Evolutionary conservation across 2,329 filamentous ascomycete species (phyloP).

Genomic region (Tolypocladium cylindrosporum): DNA sequence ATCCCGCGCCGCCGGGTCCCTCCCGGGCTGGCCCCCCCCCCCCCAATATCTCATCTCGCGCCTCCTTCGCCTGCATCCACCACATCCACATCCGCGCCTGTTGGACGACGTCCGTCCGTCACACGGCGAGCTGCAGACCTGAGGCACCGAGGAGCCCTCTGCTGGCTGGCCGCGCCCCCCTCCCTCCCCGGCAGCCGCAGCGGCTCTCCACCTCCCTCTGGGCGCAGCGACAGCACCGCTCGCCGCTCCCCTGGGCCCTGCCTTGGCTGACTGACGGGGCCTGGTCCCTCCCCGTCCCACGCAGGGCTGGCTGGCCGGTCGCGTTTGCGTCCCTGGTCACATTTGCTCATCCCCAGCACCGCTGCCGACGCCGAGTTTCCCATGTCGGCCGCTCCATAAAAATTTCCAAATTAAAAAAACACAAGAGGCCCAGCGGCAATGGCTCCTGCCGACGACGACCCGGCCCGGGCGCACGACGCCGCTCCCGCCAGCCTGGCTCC

Average conservation of each 20-base stretch:
- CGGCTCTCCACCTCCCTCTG: not conserved
- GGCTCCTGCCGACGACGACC: conserved; percentile 15
- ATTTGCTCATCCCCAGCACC: not conserved
- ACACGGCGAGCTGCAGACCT: not conserved
- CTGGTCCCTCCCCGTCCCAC: not conserved
- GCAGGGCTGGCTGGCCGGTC: not conserved
- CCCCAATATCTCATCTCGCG: not conserved
- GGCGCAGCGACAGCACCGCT: not conserved
- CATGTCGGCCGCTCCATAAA: conserved; percentile 26
- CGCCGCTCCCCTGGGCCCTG: not conserved
- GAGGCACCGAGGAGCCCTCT: not conserved
- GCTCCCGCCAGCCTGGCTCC: conserved; percentile 15
- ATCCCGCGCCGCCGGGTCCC: too few relatives aligned
- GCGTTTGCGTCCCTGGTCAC: not conserved
- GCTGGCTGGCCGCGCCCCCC: not conserved
- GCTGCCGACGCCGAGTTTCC: conserved; percentile 4
- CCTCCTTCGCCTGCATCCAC: not conserved
- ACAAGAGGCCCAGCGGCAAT: conserved; percentile 6
- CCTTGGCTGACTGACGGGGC: not conserved
- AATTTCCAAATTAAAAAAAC: conserved; percentile 22
- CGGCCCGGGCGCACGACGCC: conserved; percentile 18
- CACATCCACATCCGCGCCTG: not conserved
- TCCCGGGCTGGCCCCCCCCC: not conserved
- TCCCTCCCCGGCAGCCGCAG: not conserved
- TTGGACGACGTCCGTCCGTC: not conserved